A percentile compares a stretch with the other conserved stretches of the same genome.
These are phyloP conservation scores for Echria macrotheca DNA, from an alignment of 495 filamentous ascomycete genomes.

Conservation along the genomic window DNA sequence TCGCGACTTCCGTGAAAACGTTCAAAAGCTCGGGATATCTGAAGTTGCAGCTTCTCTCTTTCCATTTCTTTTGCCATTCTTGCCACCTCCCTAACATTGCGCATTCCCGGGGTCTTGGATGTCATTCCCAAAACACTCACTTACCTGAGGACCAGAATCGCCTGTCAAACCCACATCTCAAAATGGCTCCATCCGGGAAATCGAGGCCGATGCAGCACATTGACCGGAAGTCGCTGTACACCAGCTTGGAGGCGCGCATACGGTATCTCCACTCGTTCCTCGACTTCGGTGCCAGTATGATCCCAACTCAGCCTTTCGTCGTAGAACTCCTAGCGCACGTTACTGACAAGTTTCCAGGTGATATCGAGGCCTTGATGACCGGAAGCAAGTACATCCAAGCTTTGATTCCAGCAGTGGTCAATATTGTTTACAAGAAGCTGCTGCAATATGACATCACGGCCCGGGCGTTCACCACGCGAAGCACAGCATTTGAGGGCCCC, in stretches of 20 bases:
- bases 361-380: conserved; percentile 60
- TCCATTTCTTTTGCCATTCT: not conserved
- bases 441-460: conserved; percentile 72
- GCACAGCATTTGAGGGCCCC: conserved; percentile 56
- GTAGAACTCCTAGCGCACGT: not conserved
- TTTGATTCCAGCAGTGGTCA: conserved; percentile 64
- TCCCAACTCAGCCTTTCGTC: not conserved
- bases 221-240: conserved; percentile 64
- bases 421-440: conserved; percentile 74
- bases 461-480: conserved; percentile 60
- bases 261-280: conserved; percentile 67
- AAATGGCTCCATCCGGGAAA: conserved; percentile 25
- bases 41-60: not conserved
- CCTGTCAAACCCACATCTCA: conserved; percentile 4
- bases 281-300: conserved; percentile 63
- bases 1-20: not conserved
- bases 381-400: conserved; percentile 69
- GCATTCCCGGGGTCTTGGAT: not conserved
- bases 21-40: not conserved
- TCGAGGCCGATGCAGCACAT: conserved; percentile 50
- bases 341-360: conserved; percentile 36
- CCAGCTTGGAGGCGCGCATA: conserved; percentile 58
- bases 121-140: too few relatives aligned
- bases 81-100: not conserved
- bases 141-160: too few relatives aligned